Evolutionary conservation across 805 yeast species (phyloP).

Genomic region (Tetrapisispora pingtungensis): DNA sequence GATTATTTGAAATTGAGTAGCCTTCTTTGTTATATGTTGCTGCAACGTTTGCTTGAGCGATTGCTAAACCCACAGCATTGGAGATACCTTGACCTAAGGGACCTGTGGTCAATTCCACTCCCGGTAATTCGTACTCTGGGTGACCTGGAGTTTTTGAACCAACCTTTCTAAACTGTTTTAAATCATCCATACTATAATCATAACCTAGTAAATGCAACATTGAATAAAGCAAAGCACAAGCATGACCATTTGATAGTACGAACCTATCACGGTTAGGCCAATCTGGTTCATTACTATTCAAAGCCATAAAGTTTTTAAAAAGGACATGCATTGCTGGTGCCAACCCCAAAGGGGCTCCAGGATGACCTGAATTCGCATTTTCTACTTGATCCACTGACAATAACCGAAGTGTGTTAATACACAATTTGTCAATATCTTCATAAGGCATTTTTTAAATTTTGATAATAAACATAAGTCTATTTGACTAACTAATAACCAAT

Average conservation of each 20-base stretch:
- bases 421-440: slow-evolving; percentile 57
- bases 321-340: slow-evolving; percentile 92
- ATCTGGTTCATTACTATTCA: slow-evolving; percentile 82
- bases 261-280: slow-evolving; percentile 96
- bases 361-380: slow-evolving; percentile 93
- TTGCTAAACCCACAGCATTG: slow-evolving; percentile 93
- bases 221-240: slow-evolving; percentile 82
- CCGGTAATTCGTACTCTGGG: slow-evolving; percentile 87
- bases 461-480: no score
- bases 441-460: no score
- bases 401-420: slow-evolving; percentile 81
- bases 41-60: slow-evolving; percentile 85
- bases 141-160: slow-evolving; percentile 94
- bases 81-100: slow-evolving; percentile 97
- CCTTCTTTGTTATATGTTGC: slow-evolving; percentile 86
- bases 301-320: slow-evolving; percentile 59
- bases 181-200: slow-evolving; percentile 65
- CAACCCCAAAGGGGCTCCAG: slow-evolving; percentile 98
- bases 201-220: slow-evolving; percentile 80
- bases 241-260: slow-evolving; percentile 93
- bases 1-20: slow-evolving; percentile 57
- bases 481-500: no score
- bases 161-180: slow-evolving; percentile 83
- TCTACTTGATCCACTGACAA: slow-evolving; percentile 81
- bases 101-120: slow-evolving; percentile 96